These are phyloP conservation scores for Pseudogymnoascus sp. DNA, from an alignment of 2,329 filamentous ascomycete species.

Conservation along the genomic window DNA sequence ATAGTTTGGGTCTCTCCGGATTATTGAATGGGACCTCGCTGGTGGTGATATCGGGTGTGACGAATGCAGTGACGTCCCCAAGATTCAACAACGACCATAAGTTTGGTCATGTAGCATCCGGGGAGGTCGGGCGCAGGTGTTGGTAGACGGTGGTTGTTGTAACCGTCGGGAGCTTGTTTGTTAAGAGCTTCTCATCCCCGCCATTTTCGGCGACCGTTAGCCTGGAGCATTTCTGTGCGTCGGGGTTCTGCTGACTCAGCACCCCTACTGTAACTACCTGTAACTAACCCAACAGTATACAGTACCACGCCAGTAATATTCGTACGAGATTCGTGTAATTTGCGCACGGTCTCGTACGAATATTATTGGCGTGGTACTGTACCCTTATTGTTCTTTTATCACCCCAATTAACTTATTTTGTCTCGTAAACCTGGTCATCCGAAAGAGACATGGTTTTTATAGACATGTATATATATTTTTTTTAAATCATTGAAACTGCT, in stretches of 20 bases:
- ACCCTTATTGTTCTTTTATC: neutral
- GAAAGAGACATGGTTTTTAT: neutral
- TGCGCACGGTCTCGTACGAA: no score
- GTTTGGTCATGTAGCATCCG: constrained; percentile 28
- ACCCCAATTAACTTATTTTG: neutral
- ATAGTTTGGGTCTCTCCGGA: constrained; percentile 14
- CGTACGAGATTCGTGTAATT: no score
- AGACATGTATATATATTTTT: neutral
- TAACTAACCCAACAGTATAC: neutral
- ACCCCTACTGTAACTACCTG: neutral
- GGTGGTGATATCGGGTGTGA: constrained; percentile 1
- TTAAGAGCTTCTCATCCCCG: constrained; percentile 7
- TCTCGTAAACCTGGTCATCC: neutral
- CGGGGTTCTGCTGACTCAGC: constrained; percentile 1
- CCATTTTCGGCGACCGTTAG: constrained; percentile 8
- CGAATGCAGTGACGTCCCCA: constrained; percentile 27
- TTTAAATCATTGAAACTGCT: neutral
- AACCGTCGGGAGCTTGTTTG: constrained; percentile 9
- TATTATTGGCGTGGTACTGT: no score
- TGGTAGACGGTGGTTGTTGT: constrained; percentile 13
- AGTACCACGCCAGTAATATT: no score
- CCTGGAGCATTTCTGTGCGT: constrained; percentile 3
- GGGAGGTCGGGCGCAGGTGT: constrained; percentile 20
- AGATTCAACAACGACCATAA: constrained; percentile 29
- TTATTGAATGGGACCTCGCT: constrained; percentile 10